phyloP scores from a whole-genome alignment of 306 rosid genomes.

The Hylodesmum podocarpum region DNA sequence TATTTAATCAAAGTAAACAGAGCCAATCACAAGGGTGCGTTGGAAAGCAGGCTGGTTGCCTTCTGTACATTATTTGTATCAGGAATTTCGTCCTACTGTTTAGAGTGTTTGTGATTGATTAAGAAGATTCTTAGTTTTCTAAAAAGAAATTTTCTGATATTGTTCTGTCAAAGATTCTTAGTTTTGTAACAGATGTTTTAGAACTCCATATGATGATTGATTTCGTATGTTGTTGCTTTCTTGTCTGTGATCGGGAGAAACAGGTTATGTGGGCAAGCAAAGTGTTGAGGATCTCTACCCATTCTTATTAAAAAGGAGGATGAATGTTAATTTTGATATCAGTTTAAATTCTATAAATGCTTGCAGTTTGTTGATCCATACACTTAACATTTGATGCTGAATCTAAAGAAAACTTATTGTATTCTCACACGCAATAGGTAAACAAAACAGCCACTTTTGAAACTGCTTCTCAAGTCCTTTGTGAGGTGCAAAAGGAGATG shows the following conservation, averaged over 20 bases:
- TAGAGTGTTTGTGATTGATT: constrained; percentile 1
- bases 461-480: too few species aligned
- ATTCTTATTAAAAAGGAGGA: neutral
- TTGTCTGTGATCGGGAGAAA: constrained; percentile 18
- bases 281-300: neutral
- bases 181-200: neutral
- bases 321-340: constrained; percentile 12
- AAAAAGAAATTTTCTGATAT: neutral
- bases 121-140: neutral
- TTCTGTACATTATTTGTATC: constrained; percentile 6
- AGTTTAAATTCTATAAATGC: neutral
- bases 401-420: neutral
- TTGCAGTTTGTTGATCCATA: neutral
- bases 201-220: constrained; percentile 18
- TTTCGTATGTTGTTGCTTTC: too few species aligned
- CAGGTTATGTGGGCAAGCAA: neutral
- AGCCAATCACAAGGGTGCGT: too few species aligned
- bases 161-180: neutral
- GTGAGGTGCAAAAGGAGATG: too few species aligned
- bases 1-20: too few species aligned
- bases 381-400: neutral
- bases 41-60: constrained; percentile 1
- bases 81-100: constrained; percentile 7
- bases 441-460: too few species aligned
- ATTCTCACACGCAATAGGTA: neutral